Base-by-base conservation (phyloP, 169 alveolate genomes). In the Cryptosporidium ubiquitum region DNA sequence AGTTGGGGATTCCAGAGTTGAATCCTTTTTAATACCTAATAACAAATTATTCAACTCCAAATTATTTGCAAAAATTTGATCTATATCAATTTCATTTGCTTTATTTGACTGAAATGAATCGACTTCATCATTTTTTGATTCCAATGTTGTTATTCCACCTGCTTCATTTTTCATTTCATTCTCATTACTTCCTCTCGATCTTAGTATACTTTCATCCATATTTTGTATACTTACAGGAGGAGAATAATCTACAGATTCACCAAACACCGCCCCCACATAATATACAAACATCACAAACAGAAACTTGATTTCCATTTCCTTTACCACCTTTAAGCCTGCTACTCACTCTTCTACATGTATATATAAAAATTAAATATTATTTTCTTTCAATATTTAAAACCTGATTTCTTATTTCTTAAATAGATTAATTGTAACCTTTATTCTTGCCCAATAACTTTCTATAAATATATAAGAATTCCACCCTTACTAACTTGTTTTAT, bases 111-210 rank as follows among this genome's bases (percentile, higher is more conserved):
- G 66, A 20, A 55, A 6, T 26, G 66, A 55, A 10, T 9, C 66
- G n/a, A 55, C 10, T 26, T 55, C 66, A 55, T 26, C 39, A 55
- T 23, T 55, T n/a, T n/a, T 55, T 26, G 37, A 47, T 0, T 47
- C 49, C 51, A 64, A 31, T 14, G 10, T 64, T 10, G 49, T 26
- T 0, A 37, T 33, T n/a, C 16, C 71, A 5, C 20, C n/a, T 31
- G 26, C 71, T 64, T 26, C 33, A 16, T 64, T 40, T 26, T 73
- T 23, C 14, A 18, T 5, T 44, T 33, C 16, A 6, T 23, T 10
- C 47, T 29, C 84, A 23, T 70, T 33, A 23, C 51, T 52, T 35
- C 70, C 70, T 39, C 85, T 73, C 9, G 51, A 73, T 52, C 85
- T 73, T 39, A 73, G 18, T 35, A 73, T 35, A 26, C 57, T 58